phyloP scores from a whole-genome alignment of 768 basidiomycete species.

The Peribolospora baueri region DNA sequence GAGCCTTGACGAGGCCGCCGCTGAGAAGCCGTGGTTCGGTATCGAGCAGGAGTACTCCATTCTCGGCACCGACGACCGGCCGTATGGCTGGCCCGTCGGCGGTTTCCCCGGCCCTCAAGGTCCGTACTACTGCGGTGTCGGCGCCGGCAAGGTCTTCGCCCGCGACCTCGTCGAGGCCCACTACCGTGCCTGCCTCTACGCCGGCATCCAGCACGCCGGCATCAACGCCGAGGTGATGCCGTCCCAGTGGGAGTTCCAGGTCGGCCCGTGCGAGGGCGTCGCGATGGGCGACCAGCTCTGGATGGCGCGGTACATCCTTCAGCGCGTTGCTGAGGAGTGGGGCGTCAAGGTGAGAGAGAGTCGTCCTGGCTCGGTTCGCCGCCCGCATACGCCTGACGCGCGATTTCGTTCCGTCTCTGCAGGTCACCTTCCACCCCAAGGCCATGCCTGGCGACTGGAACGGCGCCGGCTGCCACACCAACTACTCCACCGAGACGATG shows the following conservation, averaged over 20 bases:
- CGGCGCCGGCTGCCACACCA: constrained; percentile 90
- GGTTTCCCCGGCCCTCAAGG: constrained; percentile 99
- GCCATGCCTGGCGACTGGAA: constrained; percentile 96
- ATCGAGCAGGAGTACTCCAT: constrained; percentile 98
- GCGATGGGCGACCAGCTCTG: constrained; percentile 97
- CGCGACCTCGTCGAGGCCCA: constrained; percentile 98
- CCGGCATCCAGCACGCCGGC: constrained; percentile 86
- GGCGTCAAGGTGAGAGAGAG: constrained; percentile 34
- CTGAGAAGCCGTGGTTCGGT: constrained; percentile 74
- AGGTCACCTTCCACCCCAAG: constrained; percentile 97
- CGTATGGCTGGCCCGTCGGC: constrained; percentile 92
- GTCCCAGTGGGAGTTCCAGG: constrained; percentile 99
- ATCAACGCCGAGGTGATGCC: constrained; percentile 99
- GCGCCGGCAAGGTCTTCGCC: constrained; percentile 94
- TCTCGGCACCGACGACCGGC: constrained; percentile 70
- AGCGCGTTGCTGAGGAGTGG: constrained; percentile 95
- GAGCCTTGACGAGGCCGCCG: constrained; percentile 79
- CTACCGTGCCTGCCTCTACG: constrained; percentile 44
- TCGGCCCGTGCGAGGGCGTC: constrained; percentile 93
- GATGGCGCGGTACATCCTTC: constrained; percentile 91
- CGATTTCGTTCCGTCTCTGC: background rate
- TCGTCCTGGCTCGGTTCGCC: constrained; percentile 3
- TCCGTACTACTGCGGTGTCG: constrained; percentile 98
- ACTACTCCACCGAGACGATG: constrained; percentile 86
- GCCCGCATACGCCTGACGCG: background rate